These are phyloP conservation scores for Monosporascus sp. DNA, from an alignment of 2,329 filamentous ascomycete genomes.

Conservation along the genomic window DNA sequence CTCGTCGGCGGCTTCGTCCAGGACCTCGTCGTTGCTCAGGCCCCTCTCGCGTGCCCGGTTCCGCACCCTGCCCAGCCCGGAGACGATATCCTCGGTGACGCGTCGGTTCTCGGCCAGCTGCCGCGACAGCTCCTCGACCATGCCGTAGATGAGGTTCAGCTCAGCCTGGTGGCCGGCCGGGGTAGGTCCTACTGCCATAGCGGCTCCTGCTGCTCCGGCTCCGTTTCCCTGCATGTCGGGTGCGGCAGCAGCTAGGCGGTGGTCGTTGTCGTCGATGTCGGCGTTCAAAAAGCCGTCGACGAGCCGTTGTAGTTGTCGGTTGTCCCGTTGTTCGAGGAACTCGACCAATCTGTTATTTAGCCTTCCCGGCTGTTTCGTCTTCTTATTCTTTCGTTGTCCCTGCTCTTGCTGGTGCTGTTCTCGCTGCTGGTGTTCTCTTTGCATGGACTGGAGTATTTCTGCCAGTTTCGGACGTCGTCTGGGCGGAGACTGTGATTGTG, in stretches of 20 bases:
- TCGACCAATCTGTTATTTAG: neutral
- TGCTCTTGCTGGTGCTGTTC: neutral
- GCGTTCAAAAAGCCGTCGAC: neutral
- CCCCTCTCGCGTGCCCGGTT: slow-evolving; percentile 48
- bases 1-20: slow-evolving; percentile 50
- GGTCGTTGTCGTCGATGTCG: neutral
- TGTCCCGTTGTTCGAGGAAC: too few relatives aligned
- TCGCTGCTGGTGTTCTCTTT: too few relatives aligned
- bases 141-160: slow-evolving; percentile 62
- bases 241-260: neutral
- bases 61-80: slow-evolving; percentile 57
- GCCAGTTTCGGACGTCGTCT: too few relatives aligned
- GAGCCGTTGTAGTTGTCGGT: neutral
- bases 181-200: slow-evolving; percentile 47
- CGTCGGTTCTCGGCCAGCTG: slow-evolving; percentile 58
- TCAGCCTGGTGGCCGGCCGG: slow-evolving; percentile 65
- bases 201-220: slow-evolving; percentile 31
- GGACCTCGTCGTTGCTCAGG: slow-evolving; percentile 53
- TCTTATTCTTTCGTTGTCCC: neutral
- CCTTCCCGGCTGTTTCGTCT: neutral
- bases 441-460: too few relatives aligned
- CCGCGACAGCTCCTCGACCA: slow-evolving; percentile 62
- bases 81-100: slow-evolving; percentile 59
- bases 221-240: slow-evolving; percentile 25
- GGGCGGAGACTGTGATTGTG: too few relatives aligned